Base-by-base conservation (phyloP, 139 green algal species). In the Asterochloris erici region DNA sequence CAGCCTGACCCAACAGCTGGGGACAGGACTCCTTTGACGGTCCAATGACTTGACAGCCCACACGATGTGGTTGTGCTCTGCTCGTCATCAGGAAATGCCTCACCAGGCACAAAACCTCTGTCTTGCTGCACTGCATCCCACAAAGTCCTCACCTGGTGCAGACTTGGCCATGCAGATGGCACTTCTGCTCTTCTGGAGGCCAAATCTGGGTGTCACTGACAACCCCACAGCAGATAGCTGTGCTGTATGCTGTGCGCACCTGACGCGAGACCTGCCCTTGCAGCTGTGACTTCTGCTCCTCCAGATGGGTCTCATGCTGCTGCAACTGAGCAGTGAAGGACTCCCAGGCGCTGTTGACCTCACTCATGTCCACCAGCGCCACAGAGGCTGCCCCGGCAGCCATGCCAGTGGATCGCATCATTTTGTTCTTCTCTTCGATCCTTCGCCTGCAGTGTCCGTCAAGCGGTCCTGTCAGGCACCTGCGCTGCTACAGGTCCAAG, bases 401-500 rank as follows among this genome's bases (percentile, higher is more conserved):
- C 14, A 85, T 88, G 85, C 91, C 89, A 64, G 90, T 79, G 0
- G 87, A 84, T 81, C 94, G 85, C 78, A 96, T 87, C 83, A 93
- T 89, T 86, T 94, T 93, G 84, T 95, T 95, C 79, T 96, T 92
- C 28, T 94, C 91, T 26, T 95, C 88, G 66, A 90, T 88, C 19
- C 89, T 83, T 11, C 78, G 28, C 21, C 91, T 86, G 83, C 79
- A 83, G 60, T n/a, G 78, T 47, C 19, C 21, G 66, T 21, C 66
- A 21, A 24, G 23, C 66, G 1, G 9, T 73, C 23, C 19, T 21
- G 66, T 26, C 19, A 21, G 23, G 9, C 2, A 73, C 19, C 66
- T 26, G 66, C 19, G 2, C 21, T 73, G 19, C 23, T 21, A 54
- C 38, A 54, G 6, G 38, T 54, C 38, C 38, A 54, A 54, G 38